Base-by-base conservation (phyloP, 108 stramenopile species). In the Cyclotella atomus region DNA sequence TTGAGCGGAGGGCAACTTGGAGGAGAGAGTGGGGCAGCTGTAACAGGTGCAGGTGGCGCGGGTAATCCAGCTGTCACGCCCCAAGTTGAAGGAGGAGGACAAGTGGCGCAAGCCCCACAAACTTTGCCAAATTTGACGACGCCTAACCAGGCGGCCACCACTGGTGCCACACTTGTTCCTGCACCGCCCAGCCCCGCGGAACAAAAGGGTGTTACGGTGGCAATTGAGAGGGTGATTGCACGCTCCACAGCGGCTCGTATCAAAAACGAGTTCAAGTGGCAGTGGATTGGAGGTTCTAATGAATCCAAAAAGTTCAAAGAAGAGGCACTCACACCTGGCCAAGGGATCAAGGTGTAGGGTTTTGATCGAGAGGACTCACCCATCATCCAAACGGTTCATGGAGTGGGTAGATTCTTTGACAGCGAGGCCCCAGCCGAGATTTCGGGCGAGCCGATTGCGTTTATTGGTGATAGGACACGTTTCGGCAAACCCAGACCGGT, bases 341-440 rank as follows among this genome's bases (percentile, higher is more conserved):
- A 6, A 9, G 12, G 12, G 38, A 41, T 41, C 12, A 41, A 41
- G 38, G 38, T 41, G 38, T 41, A 41, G 9, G 38, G 38, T 41
- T 41, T 41, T 12, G 12, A 9, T 41, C 38, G 12, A 41, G 38
- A 41, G 38, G 12, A 41, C 38, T 41, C 38, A 9, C 38, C 38
- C 6, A 9, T 9, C 38, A 41, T 41, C 12, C 38, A 41, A 9
- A 12, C 12, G 12, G 38, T 12, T 9, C 38, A 41, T 41, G 52
- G 30, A 43, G 76, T 86, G 56, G 83, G 81, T 10, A 61, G 41
- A 21, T 60, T 24, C 20, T 36, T 38, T 61, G 36, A 41, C 21
- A 1, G 20, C 3, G 60, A 61, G 1, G 36, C 36, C 17, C n/a
- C 60, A 15, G 9, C 1, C 0, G 60, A 61, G 36, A 6, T 61